A percentile compares a stretch with the other conserved stretches of the same genome.
Evolutionary conservation across 106 monocot genomes (phyloP).

Genomic region (Chionographis japonica): DNA sequence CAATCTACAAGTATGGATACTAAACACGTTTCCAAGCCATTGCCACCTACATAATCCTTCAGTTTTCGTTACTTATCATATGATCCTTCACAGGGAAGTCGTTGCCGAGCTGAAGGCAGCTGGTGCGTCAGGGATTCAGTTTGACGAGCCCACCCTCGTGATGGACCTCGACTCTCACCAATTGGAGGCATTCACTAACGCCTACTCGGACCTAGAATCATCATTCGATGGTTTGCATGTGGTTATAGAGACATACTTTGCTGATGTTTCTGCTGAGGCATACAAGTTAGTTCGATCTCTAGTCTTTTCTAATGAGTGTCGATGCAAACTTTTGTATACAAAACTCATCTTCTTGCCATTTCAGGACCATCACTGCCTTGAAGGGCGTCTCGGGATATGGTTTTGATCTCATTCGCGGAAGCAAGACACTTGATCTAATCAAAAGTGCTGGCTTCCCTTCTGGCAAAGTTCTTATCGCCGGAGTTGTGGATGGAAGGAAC

Average conservation of each 20-base stretch:
- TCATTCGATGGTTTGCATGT: constrained; percentile 39
- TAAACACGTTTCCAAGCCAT: not conserved
- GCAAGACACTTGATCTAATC: constrained; percentile 37
- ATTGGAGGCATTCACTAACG: constrained; percentile 32
- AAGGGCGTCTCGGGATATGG: constrained; percentile 36
- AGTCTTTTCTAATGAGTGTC: not conserved
- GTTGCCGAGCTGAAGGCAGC: constrained; percentile 46
- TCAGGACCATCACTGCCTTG: constrained; percentile 35
- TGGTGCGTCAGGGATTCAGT: constrained; percentile 52
- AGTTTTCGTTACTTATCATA: too few species aligned
- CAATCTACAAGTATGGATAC: constrained; percentile 36
- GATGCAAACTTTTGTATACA: not conserved
- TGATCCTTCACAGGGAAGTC: constrained; percentile 28
- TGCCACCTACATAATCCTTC: too few species aligned
- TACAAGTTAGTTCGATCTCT: constrained; percentile 33
- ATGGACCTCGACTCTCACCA: constrained; percentile 42
- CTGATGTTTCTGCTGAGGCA: constrained; percentile 44
- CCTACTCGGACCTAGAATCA: constrained; percentile 39
- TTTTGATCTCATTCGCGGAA: constrained; percentile 45
- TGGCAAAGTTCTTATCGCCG: constrained; percentile 41
- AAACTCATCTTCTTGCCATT: not conserved
- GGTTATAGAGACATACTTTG: constrained; percentile 48
- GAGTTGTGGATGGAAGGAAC: constrained; percentile 53
- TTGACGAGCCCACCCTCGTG: constrained; percentile 47
- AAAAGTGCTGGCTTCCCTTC: constrained; percentile 38